phyloP scores from a whole-genome alignment of 768 basidiomycete genomes.

The Suillus paluster region DNA sequence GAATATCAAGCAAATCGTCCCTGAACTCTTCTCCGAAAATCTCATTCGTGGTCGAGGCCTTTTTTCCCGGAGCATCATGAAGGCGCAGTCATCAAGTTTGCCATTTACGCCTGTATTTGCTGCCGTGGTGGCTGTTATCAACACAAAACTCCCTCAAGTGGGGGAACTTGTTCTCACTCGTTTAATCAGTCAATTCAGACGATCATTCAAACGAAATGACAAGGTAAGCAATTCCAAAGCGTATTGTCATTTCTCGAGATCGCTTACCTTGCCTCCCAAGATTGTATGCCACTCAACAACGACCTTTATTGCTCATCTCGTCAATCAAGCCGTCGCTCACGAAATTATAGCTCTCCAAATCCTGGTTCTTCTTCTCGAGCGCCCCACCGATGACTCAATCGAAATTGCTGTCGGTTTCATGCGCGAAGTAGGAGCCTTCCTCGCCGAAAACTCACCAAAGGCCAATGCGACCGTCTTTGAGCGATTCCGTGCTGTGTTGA shows the following conservation, averaged over 20 bases:
- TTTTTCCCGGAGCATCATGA: constrained; percentile 95
- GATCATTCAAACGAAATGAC: constrained; percentile 96
- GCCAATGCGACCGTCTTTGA: constrained; percentile 95
- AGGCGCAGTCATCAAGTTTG: constrained; percentile 95
- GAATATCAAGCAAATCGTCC: constrained; percentile 94
- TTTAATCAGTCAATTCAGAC: constrained; percentile 92
- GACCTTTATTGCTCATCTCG: constrained; percentile 88
- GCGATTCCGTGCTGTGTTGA: constrained; percentile 94
- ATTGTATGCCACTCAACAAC: constrained; percentile 93
- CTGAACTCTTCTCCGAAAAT: constrained; percentile 92
- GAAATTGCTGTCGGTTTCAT: constrained; percentile 98
- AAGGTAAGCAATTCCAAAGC: constrained; percentile 62
- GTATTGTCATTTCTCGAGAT: constrained; percentile 6
- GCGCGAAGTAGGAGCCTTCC: constrained; percentile 95
- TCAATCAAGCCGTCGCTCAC: constrained; percentile 92
- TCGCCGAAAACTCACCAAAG: constrained; percentile 91
- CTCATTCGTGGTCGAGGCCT: constrained; percentile 91
- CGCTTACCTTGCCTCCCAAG: constrained; percentile 42
- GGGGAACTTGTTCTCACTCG: constrained; percentile 90
- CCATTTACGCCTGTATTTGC: constrained; percentile 98
- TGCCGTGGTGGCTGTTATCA: constrained; percentile 91
- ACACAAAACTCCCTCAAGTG: constrained; percentile 95
- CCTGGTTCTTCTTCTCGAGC: constrained; percentile 92
- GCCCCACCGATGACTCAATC: constrained; percentile 96
- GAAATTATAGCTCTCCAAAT: constrained; percentile 96